These are phyloP conservation scores for Fagopyrum esculentum DNA, from an alignment of 148 eudicot species.

Conservation along the genomic window DNA sequence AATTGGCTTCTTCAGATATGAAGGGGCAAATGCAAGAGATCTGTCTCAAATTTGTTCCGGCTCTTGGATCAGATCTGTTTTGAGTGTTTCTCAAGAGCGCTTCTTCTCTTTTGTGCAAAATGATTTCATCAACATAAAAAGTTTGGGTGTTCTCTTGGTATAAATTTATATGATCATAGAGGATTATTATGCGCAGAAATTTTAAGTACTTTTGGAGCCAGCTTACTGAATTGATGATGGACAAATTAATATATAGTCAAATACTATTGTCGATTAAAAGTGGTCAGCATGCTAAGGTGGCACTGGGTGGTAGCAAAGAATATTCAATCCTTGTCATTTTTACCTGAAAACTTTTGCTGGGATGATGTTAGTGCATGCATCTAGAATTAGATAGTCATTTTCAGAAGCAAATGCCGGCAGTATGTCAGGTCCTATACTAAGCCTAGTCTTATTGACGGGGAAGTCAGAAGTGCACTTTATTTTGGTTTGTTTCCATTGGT, in stretches of 20 bases:
- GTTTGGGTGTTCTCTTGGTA: background rate
- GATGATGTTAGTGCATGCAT: background rate
- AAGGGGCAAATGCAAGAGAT: background rate
- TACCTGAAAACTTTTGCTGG: background rate
- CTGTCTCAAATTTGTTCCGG: background rate
- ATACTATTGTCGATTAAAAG: background rate
- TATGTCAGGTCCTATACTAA: background rate
- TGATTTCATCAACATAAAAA: background rate
- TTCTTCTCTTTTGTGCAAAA: background rate
- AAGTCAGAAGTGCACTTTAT: background rate
- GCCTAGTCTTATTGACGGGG: background rate
- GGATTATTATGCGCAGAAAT: background rate
- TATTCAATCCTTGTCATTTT: background rate
- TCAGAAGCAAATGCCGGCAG: background rate
- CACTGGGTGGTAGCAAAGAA: background rate
- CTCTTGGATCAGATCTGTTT: background rate
- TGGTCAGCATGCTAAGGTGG: background rate
- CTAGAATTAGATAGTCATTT: background rate
- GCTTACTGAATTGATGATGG: background rate
- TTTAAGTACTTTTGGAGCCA: background rate
- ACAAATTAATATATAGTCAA: background rate
- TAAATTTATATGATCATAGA: background rate
- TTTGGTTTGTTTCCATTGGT: background rate
- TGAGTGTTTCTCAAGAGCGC: background rate
- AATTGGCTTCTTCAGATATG: background rate